Conservation (phyloP, 257 asterid genomes). For the Plantago ovata region DNA sequence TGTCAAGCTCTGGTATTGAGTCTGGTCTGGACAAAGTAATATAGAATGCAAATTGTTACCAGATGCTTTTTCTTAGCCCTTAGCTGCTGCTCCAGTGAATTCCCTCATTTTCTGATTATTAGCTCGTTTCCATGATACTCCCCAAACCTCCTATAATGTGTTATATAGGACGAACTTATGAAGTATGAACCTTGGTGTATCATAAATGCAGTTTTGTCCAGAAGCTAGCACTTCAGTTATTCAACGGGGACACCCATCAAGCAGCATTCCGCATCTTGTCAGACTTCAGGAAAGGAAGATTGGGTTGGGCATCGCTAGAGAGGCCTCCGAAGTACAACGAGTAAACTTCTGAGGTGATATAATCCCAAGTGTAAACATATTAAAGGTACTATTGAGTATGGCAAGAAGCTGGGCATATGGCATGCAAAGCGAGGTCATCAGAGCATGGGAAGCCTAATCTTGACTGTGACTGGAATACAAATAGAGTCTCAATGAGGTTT, state of each 20-base stretch:
- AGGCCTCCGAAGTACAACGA: constrained; percentile 56
- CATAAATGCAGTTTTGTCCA: constrained; percentile 62
- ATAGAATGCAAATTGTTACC: not conserved
- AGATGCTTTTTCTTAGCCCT: no score
- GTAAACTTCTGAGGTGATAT: not conserved
- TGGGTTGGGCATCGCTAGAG: constrained; percentile 83
- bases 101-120: constrained; percentile 1
- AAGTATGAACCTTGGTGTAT: not conserved
- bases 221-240: constrained; percentile 66
- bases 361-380: not conserved
- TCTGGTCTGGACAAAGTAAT: not conserved
- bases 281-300: constrained; percentile 86
- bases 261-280: constrained; percentile 82
- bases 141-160: not conserved
- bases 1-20: constrained; percentile 1
- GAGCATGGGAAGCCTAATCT: not conserved
- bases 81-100: not conserved
- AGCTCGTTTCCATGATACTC: not conserved
- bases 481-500: not conserved
- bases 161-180: no score
- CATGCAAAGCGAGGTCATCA: not conserved
- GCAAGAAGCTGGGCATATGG: not conserved
- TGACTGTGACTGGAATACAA: not conserved
- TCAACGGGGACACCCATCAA: constrained; percentile 85
- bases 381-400: not conserved